phyloP scores from a whole-genome alignment of 2,329 filamentous ascomycete species.

The Plenodomus tracheiphilus region DNA sequence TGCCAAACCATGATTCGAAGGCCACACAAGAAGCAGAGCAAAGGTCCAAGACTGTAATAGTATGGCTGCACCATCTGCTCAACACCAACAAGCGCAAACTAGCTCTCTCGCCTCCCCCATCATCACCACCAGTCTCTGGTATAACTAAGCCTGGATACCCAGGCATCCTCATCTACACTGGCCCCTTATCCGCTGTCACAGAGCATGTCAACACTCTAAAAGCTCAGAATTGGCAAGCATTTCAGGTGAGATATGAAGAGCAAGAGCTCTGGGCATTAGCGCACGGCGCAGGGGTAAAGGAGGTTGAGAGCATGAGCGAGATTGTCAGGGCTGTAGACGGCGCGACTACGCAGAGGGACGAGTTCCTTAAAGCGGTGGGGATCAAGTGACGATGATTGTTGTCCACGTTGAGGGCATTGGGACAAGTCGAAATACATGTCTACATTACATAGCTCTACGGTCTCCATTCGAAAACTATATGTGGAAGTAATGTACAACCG shows the following conservation, averaged over 20 bases:
- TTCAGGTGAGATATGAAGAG: slow-evolving; percentile 49
- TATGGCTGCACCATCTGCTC: slow-evolving; percentile 53
- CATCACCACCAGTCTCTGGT: slow-evolving; percentile 37
- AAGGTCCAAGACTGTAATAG: slow-evolving; percentile 44
- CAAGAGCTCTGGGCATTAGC: slow-evolving; percentile 45
- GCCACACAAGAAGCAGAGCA: neutral
- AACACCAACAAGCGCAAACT: slow-evolving; percentile 52
- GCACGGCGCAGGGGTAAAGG: slow-evolving; percentile 46
- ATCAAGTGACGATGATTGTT: slow-evolving; percentile 31
- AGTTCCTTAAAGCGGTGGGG: slow-evolving; percentile 39
- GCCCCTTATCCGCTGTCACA: slow-evolving; percentile 41
- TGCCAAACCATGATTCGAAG: neutral
- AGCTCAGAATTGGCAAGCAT: slow-evolving; percentile 51
- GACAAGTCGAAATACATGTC: neutral
- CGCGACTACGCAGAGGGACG: slow-evolving; percentile 24
- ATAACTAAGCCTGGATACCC: slow-evolving; percentile 54
- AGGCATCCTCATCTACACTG: slow-evolving; percentile 50
- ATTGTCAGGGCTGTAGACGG: slow-evolving; percentile 43
- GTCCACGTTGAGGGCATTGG: neutral
- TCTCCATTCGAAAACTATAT: neutral
- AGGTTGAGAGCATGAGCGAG: slow-evolving; percentile 52
- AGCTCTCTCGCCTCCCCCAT: slow-evolving; percentile 40
- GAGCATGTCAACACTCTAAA: slow-evolving; percentile 50
- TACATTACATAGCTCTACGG: neutral
- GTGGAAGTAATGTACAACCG: neutral